Evolutionary conservation across 164 flowering plant genomes (phyloP).

Genomic region (Kalanchoe fedtschenkoi): DNA sequence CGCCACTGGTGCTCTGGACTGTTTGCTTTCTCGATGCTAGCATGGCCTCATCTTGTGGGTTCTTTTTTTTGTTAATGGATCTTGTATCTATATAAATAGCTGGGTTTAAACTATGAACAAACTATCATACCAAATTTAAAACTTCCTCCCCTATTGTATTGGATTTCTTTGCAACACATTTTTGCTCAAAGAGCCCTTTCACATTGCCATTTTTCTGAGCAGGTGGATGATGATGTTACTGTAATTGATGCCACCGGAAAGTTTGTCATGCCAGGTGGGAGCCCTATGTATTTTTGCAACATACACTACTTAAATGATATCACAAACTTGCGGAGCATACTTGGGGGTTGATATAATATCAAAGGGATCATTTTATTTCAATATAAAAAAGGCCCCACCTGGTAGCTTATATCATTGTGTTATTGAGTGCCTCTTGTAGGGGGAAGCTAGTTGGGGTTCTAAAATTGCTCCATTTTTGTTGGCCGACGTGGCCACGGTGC

Average conservation of each 20-base stretch:
- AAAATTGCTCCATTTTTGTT: background rate
- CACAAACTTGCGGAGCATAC: background rate
- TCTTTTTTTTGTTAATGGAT: too few species aligned
- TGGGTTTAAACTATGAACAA: too few species aligned
- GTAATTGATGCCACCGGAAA: conserved; percentile 91
- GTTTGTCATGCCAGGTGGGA: conserved; percentile 94
- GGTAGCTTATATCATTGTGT: background rate
- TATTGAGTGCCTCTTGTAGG: background rate
- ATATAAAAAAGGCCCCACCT: too few species aligned
- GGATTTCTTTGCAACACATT: too few species aligned
- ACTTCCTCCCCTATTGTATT: too few species aligned
- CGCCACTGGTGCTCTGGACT: too few species aligned
- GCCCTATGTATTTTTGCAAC: background rate
- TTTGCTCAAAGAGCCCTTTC: background rate
- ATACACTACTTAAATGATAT: background rate
- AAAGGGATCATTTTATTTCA: too few species aligned
- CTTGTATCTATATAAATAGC: too few species aligned
- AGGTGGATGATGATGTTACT: conserved; percentile 86
- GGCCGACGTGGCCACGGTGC: background rate
- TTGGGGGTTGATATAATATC: background rate
- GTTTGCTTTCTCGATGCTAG: too few species aligned
- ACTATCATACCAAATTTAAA: too few species aligned
- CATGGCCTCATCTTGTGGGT: too few species aligned
- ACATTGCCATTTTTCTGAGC: conserved; percentile 11
- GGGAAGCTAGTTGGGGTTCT: too few species aligned